Base-by-base conservation (phyloP, 768 basidiomycete genomes). In the Lactarius trivialis region DNA sequence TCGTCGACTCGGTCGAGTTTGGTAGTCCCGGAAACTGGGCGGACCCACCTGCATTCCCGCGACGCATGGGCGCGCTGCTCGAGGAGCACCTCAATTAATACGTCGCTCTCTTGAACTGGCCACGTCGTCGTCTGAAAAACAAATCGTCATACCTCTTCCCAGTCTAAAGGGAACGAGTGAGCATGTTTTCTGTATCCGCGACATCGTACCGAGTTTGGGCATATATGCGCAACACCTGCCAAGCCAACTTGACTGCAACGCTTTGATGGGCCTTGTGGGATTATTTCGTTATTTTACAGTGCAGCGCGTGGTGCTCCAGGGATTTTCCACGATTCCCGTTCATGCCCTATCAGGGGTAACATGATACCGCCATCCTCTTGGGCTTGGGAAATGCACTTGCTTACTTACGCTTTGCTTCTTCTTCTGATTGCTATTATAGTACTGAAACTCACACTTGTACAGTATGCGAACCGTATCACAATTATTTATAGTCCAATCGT, bases 31-130 rank as follows among this genome's bases (percentile, higher is more conserved):
- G 39, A 1, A 48, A 26, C 15, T 64, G 63, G 58, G 34, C 34
- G 21, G 33, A 26, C n/a, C 21, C 37, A 5, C 37, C 54, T 5
- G 4, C n/a, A 17, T 64, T 64, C 49, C 63, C 63, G 21, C 50
- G 48, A 11, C 50, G 54, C 9, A 56, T 64, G 58, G 33, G 33
- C 26, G 54, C 58, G 48, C 33, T 60, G 32, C 63, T 64, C 21
- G 63, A 64, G 21, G 54, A 64, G 15, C 39, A 64, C 39, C 63
- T 64, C 32, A 39, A 51, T 39, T 64, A 39, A 56, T 48, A 12
- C 33, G 11, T 7, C 33, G 32, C 4, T 14, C 41, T n/a, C n/a
- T 43, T n/a, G 41, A 43, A 43, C n/a, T 3, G n/a, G 41, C 41
- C 6, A 43, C n/a, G n/a, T n/a, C n/a, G n/a, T n/a, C n/a, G n/a